These are phyloP conservation scores for Agaricus bisporus DNA, from an alignment of 768 basidiomycete species.

Conservation along the genomic window DNA sequence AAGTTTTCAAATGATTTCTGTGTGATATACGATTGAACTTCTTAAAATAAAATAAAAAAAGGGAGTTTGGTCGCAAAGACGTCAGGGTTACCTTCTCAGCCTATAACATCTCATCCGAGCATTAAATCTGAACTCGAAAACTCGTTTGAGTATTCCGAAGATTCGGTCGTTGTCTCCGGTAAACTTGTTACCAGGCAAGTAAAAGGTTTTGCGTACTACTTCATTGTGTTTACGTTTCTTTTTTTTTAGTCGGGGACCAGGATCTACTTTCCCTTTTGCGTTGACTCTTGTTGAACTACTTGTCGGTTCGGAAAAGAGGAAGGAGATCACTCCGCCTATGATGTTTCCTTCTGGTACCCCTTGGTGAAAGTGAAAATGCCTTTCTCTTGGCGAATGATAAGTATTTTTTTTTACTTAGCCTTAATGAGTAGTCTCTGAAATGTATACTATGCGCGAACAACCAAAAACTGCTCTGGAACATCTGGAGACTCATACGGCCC, in stretches of 20 bases:
- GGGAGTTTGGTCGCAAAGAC: conserved; percentile 68
- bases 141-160: conserved; percentile 66
- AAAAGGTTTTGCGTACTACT: neutral
- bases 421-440: neutral
- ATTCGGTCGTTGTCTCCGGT: conserved; percentile 65
- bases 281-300: conserved; percentile 69
- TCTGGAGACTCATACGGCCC: conserved; percentile 56
- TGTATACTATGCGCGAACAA: conserved; percentile 42
- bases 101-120: conserved; percentile 74
- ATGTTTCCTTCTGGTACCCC: conserved; percentile 56
- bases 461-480: conserved; percentile 68
- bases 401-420: neutral
- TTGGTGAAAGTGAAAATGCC: conserved; percentile 18
- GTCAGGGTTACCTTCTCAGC: conserved; percentile 53
- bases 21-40: too few species aligned
- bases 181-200: conserved; percentile 76
- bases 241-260: conserved; percentile 59
- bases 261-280: conserved; percentile 76
- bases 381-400: neutral
- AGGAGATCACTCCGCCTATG: conserved; percentile 62
- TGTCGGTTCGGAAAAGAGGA: conserved; percentile 55
- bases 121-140: conserved; percentile 54
- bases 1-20: too few species aligned
- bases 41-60: too few species aligned
- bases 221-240: neutral